A percentile compares a stretch with the other conserved stretches of the same genome.
Evolutionary conservation across 2,329 filamentous ascomycete species (phyloP).

Genomic region (Fusarium protoensiforme): DNA sequence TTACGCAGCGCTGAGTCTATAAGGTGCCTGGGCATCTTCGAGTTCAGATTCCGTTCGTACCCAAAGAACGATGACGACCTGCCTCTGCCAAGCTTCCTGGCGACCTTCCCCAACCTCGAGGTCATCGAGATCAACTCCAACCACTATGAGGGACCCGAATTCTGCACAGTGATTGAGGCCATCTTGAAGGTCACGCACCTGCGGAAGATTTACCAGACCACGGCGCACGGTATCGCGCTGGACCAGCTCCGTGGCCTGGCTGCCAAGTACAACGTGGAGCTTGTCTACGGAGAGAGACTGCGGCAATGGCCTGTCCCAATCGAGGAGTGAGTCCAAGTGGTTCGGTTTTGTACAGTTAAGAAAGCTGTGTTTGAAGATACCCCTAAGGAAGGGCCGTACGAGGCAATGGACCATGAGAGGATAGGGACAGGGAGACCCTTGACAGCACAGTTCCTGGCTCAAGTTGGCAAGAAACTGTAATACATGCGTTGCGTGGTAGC

Average conservation of each 20-base stretch:
- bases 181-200: constrained; percentile 47
- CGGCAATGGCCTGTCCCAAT: constrained; percentile 47
- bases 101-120: constrained; percentile 51
- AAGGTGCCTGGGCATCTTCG: constrained; percentile 47
- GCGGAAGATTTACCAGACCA: constrained; percentile 48
- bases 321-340: constrained; percentile 9
- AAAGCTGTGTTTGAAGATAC: background rate
- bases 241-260: constrained; percentile 44
- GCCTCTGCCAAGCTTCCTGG: constrained; percentile 49
- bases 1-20: constrained; percentile 49
- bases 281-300: constrained; percentile 45
- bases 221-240: constrained; percentile 44
- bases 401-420: background rate
- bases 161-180: constrained; percentile 44
- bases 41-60: constrained; percentile 49
- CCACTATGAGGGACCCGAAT: constrained; percentile 44
- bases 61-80: constrained; percentile 44
- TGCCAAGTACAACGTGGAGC: constrained; percentile 37
- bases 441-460: background rate
- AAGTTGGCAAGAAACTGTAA: background rate
- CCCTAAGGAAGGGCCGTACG: background rate
- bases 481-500: background rate
- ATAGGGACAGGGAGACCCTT: background rate
- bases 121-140: constrained; percentile 48
- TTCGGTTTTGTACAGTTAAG: background rate